These are phyloP conservation scores for Leishmania mexicana DNA, from an alignment of 208 protist species.

Conservation along the genomic window DNA sequence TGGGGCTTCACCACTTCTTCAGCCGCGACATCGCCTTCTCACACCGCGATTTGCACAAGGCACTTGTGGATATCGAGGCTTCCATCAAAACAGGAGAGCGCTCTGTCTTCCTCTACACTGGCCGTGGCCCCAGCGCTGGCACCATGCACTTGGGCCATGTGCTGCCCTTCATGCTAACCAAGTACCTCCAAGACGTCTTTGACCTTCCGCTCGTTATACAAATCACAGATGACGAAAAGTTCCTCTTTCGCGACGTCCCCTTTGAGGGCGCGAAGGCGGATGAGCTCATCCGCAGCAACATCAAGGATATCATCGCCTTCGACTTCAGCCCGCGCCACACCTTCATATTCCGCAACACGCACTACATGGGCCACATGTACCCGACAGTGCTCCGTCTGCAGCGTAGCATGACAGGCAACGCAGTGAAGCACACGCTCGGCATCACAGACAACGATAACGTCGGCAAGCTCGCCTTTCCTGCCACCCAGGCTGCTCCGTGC, in stretches of 20 bases:
- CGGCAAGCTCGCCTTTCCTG: conserved; percentile 96
- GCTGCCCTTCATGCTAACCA: conserved; percentile 98
- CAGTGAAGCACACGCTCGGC: conserved; percentile 95
- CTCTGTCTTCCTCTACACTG: conserved; percentile 99
- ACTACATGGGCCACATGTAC: conserved; percentile 98
- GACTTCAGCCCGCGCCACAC: conserved; percentile 98
- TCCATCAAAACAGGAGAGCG: conserved; percentile 52
- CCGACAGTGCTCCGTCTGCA: conserved; percentile 94
- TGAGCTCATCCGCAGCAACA: conserved; percentile 93
- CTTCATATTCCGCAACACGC: conserved; percentile 99
- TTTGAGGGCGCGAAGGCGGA: conserved; percentile 80
- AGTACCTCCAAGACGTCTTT: conserved; percentile 99
- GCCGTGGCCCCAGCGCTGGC: conserved; percentile 96
- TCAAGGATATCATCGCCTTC: conserved; percentile 99
- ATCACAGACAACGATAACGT: conserved; percentile 93
- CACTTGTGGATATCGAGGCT: conserved; percentile 91
- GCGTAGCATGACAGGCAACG: conserved; percentile 90
- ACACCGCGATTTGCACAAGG: conserved; percentile 96
- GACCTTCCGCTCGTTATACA: conserved; percentile 98
- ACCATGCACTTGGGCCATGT: conserved; percentile 99
- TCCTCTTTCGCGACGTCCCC: conserved; percentile 96
- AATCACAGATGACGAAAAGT: conserved; percentile 99
- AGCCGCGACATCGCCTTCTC: conserved; percentile 97
- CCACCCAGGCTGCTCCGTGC: conserved; percentile 97
- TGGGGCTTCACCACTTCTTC: conserved; percentile 92